Percentiles rank a stretch among this genome's conserved stretches.
Conservation (phyloP, 306 rosid genomes). For the Cucumis melo region DNA sequence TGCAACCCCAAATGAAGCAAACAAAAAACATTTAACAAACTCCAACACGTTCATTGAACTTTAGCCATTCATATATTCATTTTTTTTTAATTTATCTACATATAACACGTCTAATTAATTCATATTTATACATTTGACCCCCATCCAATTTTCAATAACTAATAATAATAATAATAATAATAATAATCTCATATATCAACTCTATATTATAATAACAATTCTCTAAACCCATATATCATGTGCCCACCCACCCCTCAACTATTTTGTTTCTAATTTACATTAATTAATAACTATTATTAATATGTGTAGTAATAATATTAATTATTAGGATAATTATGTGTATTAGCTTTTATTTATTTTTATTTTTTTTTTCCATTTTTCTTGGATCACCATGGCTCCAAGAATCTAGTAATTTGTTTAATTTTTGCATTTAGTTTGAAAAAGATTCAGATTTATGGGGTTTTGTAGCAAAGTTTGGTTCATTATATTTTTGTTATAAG, state of each 20-base stretch:
- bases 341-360: no score
- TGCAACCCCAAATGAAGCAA: conserved; percentile 14
- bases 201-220: neutral
- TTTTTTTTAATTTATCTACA: no score
- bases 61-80: conserved; percentile 1
- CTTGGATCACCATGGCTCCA: neutral
- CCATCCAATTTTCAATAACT: neutral
- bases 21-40: neutral
- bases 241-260: neutral
- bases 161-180: neutral
- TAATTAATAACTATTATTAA: neutral
- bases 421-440: neutral
- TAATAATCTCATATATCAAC: neutral
- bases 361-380: no score
- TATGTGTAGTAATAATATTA: no score
- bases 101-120: neutral
- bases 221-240: neutral
- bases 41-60: conserved; percentile 30
- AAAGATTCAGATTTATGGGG: neutral
- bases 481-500: neutral
- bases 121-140: neutral
- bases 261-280: neutral
- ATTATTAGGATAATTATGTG: no score
- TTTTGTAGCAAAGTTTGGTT: conserved; percentile 1
- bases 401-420: neutral